Conservation (phyloP, 345 rosid species). For the Eucalyptus urophylla region DNA sequence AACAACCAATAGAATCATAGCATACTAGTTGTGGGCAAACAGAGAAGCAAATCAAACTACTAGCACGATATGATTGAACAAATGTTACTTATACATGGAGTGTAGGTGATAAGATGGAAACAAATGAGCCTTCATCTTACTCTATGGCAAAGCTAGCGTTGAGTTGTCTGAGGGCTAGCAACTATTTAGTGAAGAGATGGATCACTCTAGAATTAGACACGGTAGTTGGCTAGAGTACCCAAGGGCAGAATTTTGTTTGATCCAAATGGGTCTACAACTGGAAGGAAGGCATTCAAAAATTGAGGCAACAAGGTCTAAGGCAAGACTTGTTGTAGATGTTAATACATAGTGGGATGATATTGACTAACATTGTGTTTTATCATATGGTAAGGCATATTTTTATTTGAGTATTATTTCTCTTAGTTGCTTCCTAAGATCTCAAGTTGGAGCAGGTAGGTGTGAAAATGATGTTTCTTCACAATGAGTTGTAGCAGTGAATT, state of each 20-base stretch:
- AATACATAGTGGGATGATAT: not conserved
- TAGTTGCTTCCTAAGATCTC: not conserved
- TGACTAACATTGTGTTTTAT: not conserved
- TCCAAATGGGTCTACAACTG: not conserved
- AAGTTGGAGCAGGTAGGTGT: not conserved
- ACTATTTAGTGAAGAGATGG: not conserved
- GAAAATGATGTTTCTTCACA: too few relatives aligned
- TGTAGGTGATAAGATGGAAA: not conserved
- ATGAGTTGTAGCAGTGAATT: not conserved
- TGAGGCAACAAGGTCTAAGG: not conserved
- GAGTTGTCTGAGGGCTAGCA: not conserved
- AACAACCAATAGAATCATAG: not conserved
- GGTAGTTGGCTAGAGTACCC: not conserved
- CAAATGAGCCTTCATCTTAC: not conserved
- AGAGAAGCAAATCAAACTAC: not conserved
- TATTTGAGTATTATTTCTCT: not conserved
- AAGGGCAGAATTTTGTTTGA: not conserved
- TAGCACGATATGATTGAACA: not conserved
- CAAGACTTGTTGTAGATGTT: not conserved
- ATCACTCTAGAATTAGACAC: not conserved
- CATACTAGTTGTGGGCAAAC: not conserved
- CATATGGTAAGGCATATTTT: not conserved
- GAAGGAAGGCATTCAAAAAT: not conserved
- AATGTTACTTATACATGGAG: not conserved
- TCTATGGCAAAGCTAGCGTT: not conserved